Evolutionary conservation across 805 yeast genomes (phyloP).

Genomic region (Pichia exigua): DNA sequence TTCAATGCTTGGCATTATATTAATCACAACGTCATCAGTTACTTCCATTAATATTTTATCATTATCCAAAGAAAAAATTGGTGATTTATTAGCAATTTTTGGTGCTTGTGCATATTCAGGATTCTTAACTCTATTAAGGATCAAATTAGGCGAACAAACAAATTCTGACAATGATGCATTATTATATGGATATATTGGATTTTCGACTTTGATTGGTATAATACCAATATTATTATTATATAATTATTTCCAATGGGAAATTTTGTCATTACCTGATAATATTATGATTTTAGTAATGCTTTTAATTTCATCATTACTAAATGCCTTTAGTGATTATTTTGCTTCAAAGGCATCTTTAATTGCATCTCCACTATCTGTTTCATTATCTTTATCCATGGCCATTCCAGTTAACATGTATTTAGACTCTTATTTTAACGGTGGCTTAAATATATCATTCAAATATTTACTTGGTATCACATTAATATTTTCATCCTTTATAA

Average conservation of each 20-base stretch:
- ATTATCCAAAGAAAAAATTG: slow-evolving; percentile 28
- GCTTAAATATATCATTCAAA: slow-evolving; percentile 23
- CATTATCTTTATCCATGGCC: slow-evolving; percentile 43
- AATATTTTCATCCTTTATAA: slow-evolving; percentile 38
- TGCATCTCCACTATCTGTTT: slow-evolving; percentile 46
- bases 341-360: slow-evolving; percentile 44
- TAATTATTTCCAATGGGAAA: slow-evolving; percentile 33
- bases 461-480: slow-evolving; percentile 42
- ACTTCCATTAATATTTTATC: neutral
- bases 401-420: slow-evolving; percentile 46
- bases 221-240: slow-evolving; percentile 33
- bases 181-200: slow-evolving; percentile 41
- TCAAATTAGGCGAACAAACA: slow-evolving; percentile 37
- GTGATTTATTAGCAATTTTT: slow-evolving; percentile 36
- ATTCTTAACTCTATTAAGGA: slow-evolving; percentile 36
- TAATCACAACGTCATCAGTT: slow-evolving; percentile 29
- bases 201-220: slow-evolving; percentile 33
- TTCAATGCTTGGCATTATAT: slow-evolving; percentile 40
- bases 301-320: slow-evolving; percentile 35
- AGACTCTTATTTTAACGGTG: slow-evolving; percentile 34
- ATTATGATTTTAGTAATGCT: slow-evolving; percentile 28
- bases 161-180: slow-evolving; percentile 38
- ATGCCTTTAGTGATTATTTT: slow-evolving; percentile 42
- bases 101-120: slow-evolving; percentile 43
- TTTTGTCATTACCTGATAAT: slow-evolving; percentile 36